phyloP scores from a whole-genome alignment of 768 basidiomycete species.

The Kwoniella sp. region DNA sequence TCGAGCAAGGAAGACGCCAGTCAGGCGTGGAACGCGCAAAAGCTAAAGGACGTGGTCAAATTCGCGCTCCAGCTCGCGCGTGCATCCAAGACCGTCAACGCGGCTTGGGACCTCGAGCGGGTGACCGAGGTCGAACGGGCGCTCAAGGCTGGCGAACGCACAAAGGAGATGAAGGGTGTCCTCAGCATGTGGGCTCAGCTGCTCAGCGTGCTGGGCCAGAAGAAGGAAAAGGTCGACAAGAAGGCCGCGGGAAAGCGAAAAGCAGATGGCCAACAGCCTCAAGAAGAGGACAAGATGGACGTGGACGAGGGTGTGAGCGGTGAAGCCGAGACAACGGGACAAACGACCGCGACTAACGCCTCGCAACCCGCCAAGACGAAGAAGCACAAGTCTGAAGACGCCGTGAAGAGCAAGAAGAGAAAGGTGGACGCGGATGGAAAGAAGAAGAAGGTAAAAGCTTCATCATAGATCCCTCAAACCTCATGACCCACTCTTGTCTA shows the following conservation, averaged over 20 bases:
- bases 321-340: neutral
- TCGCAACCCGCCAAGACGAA: too few relatives aligned
- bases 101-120: constrained; percentile 59
- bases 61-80: constrained; percentile 63
- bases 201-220: constrained; percentile 35
- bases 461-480: neutral
- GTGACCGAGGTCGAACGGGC: constrained; percentile 58
- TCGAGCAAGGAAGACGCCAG: constrained; percentile 43
- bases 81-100: constrained; percentile 57
- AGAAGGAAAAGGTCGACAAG: constrained; percentile 26
- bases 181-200: constrained; percentile 66
- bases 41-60: constrained; percentile 76
- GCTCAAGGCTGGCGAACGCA: constrained; percentile 58
- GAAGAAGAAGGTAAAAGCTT: constrained; percentile 30
- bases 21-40: constrained; percentile 56
- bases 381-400: constrained; percentile 8
- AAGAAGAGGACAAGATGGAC: constrained; percentile 7
- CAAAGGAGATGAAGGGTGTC: constrained; percentile 62
- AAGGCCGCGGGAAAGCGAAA: constrained; percentile 2
- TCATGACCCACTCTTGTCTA: too few relatives aligned
- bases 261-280: neutral
- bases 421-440: constrained; percentile 3
- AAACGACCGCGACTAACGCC: neutral
- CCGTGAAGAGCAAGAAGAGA: constrained; percentile 6
- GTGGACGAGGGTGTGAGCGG: constrained; percentile 4